Base-by-base conservation (phyloP, 306 rosid species). In the Vigna radiata region DNA sequence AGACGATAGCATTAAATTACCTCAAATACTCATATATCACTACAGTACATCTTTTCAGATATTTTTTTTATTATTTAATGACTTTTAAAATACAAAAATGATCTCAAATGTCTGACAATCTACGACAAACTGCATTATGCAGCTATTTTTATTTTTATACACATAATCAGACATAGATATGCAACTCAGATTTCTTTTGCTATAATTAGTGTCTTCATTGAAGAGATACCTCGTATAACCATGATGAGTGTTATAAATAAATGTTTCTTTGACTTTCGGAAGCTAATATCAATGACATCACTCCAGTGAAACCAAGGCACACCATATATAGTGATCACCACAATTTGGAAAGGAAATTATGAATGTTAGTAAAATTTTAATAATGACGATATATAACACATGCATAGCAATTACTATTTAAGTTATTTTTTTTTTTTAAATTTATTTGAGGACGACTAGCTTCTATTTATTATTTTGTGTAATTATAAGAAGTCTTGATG, bases 301-400 rank as follows among this genome's bases (percentile, higher is more conserved):
- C 36, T 37, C 70, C 43, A 17, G 23, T 46, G 79, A 36, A 77
- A 54, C 48, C n/a, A 54, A 3, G 19, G 62, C 71, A 62, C 63
- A 48, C 49, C 50, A 44, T n/a, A n/a, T n/a, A n/a, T 25, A 41
- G 54, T 41, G 18, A 29, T 41, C 54, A 36, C 41, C 41, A 36
- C 41, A 7, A 36, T 36, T 36, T 36, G 41, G 1, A 36, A 36
- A 36, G 41, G 7, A 36, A 36, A 33, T 33, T 33, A 33, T 33
- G 37, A 33, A 33, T 4, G 37, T 33, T 7, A 4, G 37, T 33
- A 33, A 33, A 33, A 31, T 31, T 36, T 36, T 36, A 36, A 6
- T 6, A 33, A 33, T 33, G 1, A 33, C 39, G 7, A 21, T 21
- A 21, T 21, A 21, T 21, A 21, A 21, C 23, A 21, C 23, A 21